Evolutionary conservation across 2,329 filamentous ascomycete genomes (phyloP), one percentile per base, ranked within the genome.

Genomic region (Mycosphaerella arachidis): DNA sequence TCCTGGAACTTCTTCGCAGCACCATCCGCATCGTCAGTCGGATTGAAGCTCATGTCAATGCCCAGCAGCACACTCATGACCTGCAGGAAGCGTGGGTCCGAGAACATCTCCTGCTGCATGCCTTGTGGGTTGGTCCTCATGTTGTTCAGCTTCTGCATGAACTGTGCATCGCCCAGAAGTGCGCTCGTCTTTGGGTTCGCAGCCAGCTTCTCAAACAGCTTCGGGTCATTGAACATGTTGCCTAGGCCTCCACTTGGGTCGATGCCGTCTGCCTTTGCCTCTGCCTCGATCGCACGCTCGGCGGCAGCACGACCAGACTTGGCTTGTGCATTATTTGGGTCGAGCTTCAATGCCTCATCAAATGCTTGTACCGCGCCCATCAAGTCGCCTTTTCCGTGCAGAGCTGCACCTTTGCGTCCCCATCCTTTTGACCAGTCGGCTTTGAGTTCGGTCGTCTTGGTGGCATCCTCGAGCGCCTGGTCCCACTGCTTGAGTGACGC

Each of bases 401-500:
- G 82, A 58, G 94, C 94, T 64, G 92, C 88, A 67, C 93, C 94
- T 76, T 97, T 97, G 62, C 94, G 87, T 60, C 90, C 88, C 89
- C 91, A 97, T 67, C 94, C 94, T 79, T 97, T 97, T 61, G 91
- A 87, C 94, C 94, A 99, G 81, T 97, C 94, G 12, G 93, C 89
- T 82, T 99, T 97, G 75, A 99, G 81, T 77, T 96, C 86, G 57
- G 89, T 95, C 3, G 91, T 94, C 83, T 97, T 97, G 73, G 88
- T 88, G 59, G 94, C 94, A 82, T 99, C 94, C 64, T 89, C 83
- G 29, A 97, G 80, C 20, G 94, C 94, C 67, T 88, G 84, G 65
- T 89, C 81, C 82, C 90, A 99, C 60, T 97, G 86, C 76, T 87
- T 91, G 77, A 96, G 89, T 56, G 94, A 97, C 48, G 93, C 91